Percentiles rank a stretch among this genome's conserved stretches.
Evolutionary conservation across 192 early-diverging fungal genomes (phyloP).

Genomic region (Chytriomyces confervae): DNA sequence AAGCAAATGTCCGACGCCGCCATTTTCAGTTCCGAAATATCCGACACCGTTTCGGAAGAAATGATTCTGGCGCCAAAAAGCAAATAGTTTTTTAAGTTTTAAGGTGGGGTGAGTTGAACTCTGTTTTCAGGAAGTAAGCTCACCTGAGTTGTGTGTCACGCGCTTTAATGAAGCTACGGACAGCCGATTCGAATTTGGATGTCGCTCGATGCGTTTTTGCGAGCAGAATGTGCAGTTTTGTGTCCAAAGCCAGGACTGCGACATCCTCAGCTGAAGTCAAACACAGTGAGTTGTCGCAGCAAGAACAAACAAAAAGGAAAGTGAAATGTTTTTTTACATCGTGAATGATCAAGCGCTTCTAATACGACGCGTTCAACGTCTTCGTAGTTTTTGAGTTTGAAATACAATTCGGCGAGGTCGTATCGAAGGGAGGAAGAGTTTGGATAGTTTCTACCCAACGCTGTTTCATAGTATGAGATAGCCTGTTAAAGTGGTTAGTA

Average conservation of each 20-base stretch:
- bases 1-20: constrained; percentile 43
- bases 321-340: constrained; percentile 6
- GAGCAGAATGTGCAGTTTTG: constrained; percentile 45
- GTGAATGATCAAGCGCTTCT: constrained; percentile 43
- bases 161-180: constrained; percentile 41
- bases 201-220: constrained; percentile 34
- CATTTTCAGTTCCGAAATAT: constrained; percentile 21
- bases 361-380: constrained; percentile 48
- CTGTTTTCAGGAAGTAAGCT: neutral
- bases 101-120: no score
- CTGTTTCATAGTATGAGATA: constrained; percentile 53
- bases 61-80: constrained; percentile 24
- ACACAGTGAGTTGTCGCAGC: neutral
- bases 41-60: constrained; percentile 23
- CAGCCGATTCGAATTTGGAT: constrained; percentile 33
- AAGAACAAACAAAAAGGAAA: constrained; percentile 4
- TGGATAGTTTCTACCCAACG: constrained; percentile 40
- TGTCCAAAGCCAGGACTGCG: constrained; percentile 35
- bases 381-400: constrained; percentile 47
- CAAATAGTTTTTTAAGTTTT: neutral
- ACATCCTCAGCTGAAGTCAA: constrained; percentile 39
- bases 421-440: constrained; percentile 38
- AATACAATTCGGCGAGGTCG: constrained; percentile 53
- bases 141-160: constrained; percentile 47
- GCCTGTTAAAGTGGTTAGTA: constrained; percentile 36